Percentiles rank a stretch among this genome's conserved stretches.
Conservation (phyloP, 2,329 filamentous ascomycete genomes). For the Colletotrichum brevisporum region DNA sequence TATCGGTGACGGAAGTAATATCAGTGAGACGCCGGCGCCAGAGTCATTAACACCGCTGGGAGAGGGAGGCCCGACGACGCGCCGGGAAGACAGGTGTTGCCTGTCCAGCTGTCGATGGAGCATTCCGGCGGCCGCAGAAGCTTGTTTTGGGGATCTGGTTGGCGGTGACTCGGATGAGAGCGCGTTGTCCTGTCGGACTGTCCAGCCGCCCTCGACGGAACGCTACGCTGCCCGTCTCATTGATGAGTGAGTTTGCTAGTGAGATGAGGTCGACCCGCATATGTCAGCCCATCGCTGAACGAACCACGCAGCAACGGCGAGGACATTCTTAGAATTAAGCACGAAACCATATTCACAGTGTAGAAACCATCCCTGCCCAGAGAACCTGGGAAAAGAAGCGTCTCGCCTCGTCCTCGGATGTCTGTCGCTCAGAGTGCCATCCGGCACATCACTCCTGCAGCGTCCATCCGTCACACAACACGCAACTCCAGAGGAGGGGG, state of each 20-base stretch:
- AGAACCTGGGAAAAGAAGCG: neutral
- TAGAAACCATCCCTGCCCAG: no score
- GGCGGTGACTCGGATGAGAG: neutral
- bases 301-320: neutral
- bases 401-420: neutral
- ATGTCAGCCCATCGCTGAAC: neutral
- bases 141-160: slow-evolving; percentile 14
- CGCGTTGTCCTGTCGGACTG: neutral
- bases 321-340: neutral
- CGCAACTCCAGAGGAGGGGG: neutral
- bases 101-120: no score
- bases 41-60: neutral
- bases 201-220: neutral
- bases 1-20: slow-evolving; percentile 12
- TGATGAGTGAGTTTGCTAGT: neutral
- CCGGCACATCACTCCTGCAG: slow-evolving; percentile 21
- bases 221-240: neutral
- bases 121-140: neutral
- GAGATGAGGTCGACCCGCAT: neutral
- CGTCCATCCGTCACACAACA: slow-evolving; percentile 6
- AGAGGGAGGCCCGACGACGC: no score
- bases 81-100: no score
- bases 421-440: neutral
- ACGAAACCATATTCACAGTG: neutral
- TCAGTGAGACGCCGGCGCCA: neutral